Evolutionary conservation across 345 rosid genomes (phyloP).

Genomic region (Abelmoschus esculentus): DNA sequence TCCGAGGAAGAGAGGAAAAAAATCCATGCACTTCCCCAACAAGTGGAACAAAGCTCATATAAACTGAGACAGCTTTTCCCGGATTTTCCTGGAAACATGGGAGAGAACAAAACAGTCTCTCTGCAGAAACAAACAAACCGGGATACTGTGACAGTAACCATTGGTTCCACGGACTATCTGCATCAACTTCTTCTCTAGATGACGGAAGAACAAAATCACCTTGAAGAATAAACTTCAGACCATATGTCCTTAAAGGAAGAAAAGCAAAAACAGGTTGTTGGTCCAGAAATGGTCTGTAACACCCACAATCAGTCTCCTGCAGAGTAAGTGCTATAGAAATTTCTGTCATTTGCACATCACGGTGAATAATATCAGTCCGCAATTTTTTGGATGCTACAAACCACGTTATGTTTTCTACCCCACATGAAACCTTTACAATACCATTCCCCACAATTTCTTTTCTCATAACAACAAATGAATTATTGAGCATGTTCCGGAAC

Average conservation of each 20-base stretch:
- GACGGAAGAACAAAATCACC: slow-evolving; percentile 97
- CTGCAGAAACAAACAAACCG: slow-evolving; percentile 61
- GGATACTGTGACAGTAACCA: slow-evolving; percentile 79
- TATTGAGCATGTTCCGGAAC: slow-evolving; percentile 57
- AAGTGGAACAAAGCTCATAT: slow-evolving; percentile 87
- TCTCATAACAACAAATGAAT: slow-evolving; percentile 62
- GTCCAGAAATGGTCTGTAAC: slow-evolving; percentile 47
- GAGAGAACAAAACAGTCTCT: slow-evolving; percentile 63
- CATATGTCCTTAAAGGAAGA: slow-evolving; percentile 92
- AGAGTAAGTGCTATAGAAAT: slow-evolving; percentile 78
- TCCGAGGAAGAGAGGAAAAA: slow-evolving; percentile 69
- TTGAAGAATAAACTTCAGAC: slow-evolving; percentile 87
- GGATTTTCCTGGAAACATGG: slow-evolving; percentile 70
- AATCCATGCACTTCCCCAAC: slow-evolving; percentile 91
- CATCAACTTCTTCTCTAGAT: slow-evolving; percentile 96
- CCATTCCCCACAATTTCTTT: slow-evolving; percentile 64
- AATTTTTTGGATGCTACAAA: slow-evolving; percentile 70
- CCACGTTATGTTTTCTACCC: slow-evolving; percentile 75
- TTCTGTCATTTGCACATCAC: slow-evolving; percentile 62
- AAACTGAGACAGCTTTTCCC: slow-evolving; percentile 74
- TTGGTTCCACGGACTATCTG: slow-evolving; percentile 90
- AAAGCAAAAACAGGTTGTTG: slow-evolving; percentile 87
- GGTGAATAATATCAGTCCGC: slow-evolving; percentile 43
- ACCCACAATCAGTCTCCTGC: slow-evolving; percentile 48
- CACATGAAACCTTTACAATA: slow-evolving; percentile 67